phyloP scores from a whole-genome alignment of 2,329 filamentous ascomycete genomes.

The Verticillium albo-atrum region DNA sequence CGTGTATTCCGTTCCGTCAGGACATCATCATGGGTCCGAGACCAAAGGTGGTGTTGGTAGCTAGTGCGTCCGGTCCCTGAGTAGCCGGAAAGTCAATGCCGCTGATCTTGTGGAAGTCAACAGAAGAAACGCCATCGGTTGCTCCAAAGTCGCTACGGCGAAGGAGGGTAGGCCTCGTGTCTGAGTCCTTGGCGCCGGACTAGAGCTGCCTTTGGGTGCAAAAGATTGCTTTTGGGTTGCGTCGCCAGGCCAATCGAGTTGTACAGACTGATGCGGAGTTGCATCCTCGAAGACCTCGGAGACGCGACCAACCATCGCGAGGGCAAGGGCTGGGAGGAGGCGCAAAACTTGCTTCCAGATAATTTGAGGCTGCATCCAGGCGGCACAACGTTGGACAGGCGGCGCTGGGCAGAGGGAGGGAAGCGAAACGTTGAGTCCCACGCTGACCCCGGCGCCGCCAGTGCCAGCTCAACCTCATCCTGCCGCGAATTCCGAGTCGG shows the following conservation, averaged over 20 bases:
- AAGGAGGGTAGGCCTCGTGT: not conserved
- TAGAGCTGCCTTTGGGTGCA: not conserved
- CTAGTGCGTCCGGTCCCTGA: not conserved
- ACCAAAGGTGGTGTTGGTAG: not conserved
- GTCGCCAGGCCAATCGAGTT: not conserved
- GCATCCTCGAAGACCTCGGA: not conserved
- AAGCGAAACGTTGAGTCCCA: not conserved
- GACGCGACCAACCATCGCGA: conserved; percentile 8
- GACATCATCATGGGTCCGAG: not conserved
- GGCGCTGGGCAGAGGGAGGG: not conserved
- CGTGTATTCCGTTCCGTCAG: not conserved
- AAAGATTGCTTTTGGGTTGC: not conserved
- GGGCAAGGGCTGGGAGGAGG: not conserved
- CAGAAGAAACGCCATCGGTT: not conserved
- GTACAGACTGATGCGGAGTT: not conserved
- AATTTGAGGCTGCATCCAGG: not conserved
- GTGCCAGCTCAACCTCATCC: not conserved
- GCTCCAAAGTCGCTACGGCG: not conserved
- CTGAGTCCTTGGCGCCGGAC: not conserved
- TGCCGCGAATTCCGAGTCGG: not conserved
- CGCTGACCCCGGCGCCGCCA: not conserved
- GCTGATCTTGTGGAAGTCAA: not conserved
- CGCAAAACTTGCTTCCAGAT: conserved; percentile 8
- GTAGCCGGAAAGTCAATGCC: not conserved
- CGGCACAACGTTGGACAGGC: not conserved